Evolutionary conservation across 2,329 filamentous ascomycete species (phyloP).

Genomic region (Monosporascus ibericus): DNA sequence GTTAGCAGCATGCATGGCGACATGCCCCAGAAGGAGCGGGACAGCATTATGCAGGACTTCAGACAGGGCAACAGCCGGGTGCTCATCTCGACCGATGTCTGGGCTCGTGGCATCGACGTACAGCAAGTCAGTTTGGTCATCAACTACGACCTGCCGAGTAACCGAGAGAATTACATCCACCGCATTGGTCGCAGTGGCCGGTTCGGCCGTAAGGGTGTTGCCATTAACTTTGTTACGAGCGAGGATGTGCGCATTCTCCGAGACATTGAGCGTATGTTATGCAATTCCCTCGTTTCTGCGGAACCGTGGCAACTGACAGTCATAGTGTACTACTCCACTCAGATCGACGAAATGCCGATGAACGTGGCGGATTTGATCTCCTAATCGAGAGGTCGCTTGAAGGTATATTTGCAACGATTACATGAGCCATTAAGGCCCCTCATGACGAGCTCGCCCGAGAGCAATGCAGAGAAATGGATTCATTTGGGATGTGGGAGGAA

Average conservation of each 20-base stretch:
- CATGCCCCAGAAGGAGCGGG: conserved; percentile 96
- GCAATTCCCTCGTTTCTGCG: background rate
- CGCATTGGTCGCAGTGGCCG: conserved; percentile 92
- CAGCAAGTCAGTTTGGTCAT: conserved; percentile 98
- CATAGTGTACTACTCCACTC: conserved; percentile 85
- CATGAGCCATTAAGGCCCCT: conserved; percentile 3
- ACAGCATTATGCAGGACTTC: conserved; percentile 99
- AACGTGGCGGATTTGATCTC: conserved; percentile 65
- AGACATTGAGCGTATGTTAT: conserved; percentile 79
- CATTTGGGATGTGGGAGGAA: conserved; percentile 21
- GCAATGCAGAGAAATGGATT: conserved; percentile 1
- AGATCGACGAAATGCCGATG: conserved; percentile 99
- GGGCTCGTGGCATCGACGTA: conserved; percentile 97
- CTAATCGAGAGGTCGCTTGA: conserved; percentile 23
- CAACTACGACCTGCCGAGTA: conserved; percentile 97
- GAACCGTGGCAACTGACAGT: conserved; percentile 1
- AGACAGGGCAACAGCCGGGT: conserved; percentile 93
- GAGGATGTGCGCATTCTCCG: conserved; percentile 96
- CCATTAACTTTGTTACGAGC: conserved; percentile 98
- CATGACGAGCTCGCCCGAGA: background rate
- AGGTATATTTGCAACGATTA: background rate
- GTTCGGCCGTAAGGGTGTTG: conserved; percentile 96
- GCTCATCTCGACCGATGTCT: conserved; percentile 94
- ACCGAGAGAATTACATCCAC: conserved; percentile 99
- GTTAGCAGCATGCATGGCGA: conserved; percentile 98